Conservation (phyloP, 192 early-diverging fungal species). For the Endogone sp. region DNA sequence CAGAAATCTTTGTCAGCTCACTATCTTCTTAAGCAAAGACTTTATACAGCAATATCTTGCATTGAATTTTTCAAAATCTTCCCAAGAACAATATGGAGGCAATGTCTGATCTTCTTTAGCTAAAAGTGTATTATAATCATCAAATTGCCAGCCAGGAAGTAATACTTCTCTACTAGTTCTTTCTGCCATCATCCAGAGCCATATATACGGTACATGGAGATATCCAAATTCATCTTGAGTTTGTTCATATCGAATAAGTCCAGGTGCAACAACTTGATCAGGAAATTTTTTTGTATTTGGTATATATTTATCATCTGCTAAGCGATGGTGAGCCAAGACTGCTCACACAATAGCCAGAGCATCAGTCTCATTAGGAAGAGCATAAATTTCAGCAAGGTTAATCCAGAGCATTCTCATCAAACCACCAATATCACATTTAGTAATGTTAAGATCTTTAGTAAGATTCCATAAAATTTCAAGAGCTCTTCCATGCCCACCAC, state of each 20-base stretch:
- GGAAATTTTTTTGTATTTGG: conserved; percentile 17
- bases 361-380: conserved; percentile 4
- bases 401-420: conserved; percentile 14
- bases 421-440: conserved; percentile 13
- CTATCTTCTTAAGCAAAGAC: conserved; percentile 19
- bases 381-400: conserved; percentile 18
- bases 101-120: conserved; percentile 23
- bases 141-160: conserved; percentile 18
- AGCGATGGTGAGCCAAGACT: conserved; percentile 9
- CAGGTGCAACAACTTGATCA: conserved; percentile 18
- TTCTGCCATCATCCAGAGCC: conserved; percentile 27
- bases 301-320: conserved; percentile 13
- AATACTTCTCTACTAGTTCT: conserved; percentile 11
- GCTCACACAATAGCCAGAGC: conserved; percentile 18
- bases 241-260: conserved; percentile 17
- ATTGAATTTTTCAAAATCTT: conserved; percentile 32
- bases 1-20: conserved; percentile 8
- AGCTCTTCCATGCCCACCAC: conserved; percentile 34
- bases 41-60: conserved; percentile 22
- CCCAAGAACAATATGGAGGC: conserved; percentile 26
- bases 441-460: background rate
- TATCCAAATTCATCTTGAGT: conserved; percentile 1
- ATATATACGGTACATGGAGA: conserved; percentile 25
- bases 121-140: conserved; percentile 10
- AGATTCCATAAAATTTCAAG: conserved; percentile 20